These are phyloP conservation scores for Magnusiomyces sp. DNA, from an alignment of 1,139 yeast species.

Conservation along the genomic window DNA sequence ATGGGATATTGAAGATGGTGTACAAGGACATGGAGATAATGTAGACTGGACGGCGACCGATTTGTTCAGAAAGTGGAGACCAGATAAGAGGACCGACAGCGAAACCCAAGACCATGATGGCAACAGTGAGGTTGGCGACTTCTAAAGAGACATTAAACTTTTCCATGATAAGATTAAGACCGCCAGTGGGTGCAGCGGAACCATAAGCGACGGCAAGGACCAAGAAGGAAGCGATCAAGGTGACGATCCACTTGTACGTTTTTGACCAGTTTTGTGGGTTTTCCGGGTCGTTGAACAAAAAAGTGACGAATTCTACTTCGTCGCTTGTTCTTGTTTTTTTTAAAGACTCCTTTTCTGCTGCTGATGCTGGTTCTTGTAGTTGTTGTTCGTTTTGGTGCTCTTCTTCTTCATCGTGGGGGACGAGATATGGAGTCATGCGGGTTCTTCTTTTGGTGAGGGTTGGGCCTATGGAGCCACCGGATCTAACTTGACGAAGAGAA, in stretches of 20 bases:
- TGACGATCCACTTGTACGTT: constrained; percentile 53
- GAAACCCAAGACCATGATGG: constrained; percentile 84
- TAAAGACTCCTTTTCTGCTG: constrained; percentile 16
- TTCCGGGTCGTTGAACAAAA: constrained; percentile 64
- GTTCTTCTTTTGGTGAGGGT: not conserved
- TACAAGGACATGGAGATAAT: constrained; percentile 66
- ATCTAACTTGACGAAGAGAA: constrained; percentile 43
- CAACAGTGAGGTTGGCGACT: constrained; percentile 71
- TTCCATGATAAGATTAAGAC: constrained; percentile 54
- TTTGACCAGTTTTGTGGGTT: constrained; percentile 81
- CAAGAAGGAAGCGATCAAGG: constrained; percentile 53
- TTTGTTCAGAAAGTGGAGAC: constrained; percentile 84
- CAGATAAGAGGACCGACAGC: constrained; percentile 81
- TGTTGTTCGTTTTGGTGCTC: not conserved
- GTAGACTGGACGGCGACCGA: constrained; percentile 82
- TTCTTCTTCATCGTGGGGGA: constrained; percentile 6
- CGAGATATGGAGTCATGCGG: not conserved
- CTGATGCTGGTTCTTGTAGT: constrained; percentile 6
- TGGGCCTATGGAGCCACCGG: constrained; percentile 8
- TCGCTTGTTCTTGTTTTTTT: constrained; percentile 29
- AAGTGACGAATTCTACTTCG: constrained; percentile 76
- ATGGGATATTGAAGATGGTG: constrained; percentile 75
- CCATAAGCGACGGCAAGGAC: constrained; percentile 89
- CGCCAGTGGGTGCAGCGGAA: constrained; percentile 80
- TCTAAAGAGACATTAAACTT: constrained; percentile 62